Conservation (phyloP, 768 basidiomycete genomes). For the Cystofilobasidium macerans region DNA sequence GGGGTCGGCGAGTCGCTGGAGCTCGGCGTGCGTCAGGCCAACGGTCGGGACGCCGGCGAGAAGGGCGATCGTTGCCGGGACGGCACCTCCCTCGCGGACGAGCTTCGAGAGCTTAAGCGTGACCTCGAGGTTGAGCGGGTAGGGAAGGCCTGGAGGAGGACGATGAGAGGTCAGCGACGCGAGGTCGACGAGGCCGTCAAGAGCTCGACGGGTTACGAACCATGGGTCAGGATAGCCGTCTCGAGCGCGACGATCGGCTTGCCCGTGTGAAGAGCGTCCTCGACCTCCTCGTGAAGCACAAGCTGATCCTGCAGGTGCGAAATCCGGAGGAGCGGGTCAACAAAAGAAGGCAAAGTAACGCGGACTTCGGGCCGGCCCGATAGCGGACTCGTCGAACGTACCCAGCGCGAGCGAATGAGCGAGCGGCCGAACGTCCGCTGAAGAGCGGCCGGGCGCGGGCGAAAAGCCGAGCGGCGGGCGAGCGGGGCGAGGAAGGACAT, state of each 20-base stretch:
- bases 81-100: slow-evolving; percentile 60
- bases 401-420: not conserved
- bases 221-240: slow-evolving; percentile 84
- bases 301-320: slow-evolving; percentile 3
- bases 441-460: not conserved
- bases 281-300: slow-evolving; percentile 47
- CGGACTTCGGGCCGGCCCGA: not conserved
- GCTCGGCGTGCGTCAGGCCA: slow-evolving; percentile 50
- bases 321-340: not conserved
- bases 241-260: slow-evolving; percentile 80
- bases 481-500: not conserved
- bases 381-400: no score
- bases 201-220: slow-evolving; percentile 20
- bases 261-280: slow-evolving; percentile 57
- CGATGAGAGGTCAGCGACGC: slow-evolving; percentile 5
- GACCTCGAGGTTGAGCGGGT: slow-evolving; percentile 62
- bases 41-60: slow-evolving; percentile 75
- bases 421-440: not conserved
- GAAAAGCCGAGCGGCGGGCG: no score
- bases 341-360: not conserved
- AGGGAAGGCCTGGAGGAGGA: slow-evolving; percentile 50
- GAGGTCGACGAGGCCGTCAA: not conserved
- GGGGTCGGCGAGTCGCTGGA: slow-evolving; percentile 57
- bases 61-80: slow-evolving; percentile 84
- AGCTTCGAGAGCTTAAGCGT: slow-evolving; percentile 61